Base-by-base conservation (phyloP, 768 basidiomycete genomes). In the Lactarius tabidus region DNA sequence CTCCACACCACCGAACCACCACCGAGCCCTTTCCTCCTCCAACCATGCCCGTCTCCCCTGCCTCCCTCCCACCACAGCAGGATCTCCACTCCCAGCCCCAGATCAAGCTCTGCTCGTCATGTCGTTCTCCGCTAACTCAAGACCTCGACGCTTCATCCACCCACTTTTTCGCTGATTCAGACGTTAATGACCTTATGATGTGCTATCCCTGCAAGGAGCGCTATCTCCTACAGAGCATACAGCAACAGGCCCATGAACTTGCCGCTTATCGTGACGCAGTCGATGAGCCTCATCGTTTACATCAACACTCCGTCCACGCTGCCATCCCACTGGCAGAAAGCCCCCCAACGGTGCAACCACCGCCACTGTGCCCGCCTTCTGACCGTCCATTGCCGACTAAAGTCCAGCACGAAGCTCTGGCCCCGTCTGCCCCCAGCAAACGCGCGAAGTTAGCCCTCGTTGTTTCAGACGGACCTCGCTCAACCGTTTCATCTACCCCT, bases 371-470 rank as follows among this genome's bases (percentile, higher is more conserved):
- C 10, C 38, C 26, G 8, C 43, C 53, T 20, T 53, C 63, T 7
- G 66, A 65, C 41, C 57, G 62, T 23, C 63, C 63, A 15, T 59
- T 43, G 31, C 56, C 62, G 8, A 15, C 41, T 23, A 65, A 58
- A 54, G 23, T 60, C 7, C 23, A 52, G 7, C 35, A 65, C 28
- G 54, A 67, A 43, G 29, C 64, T 31, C 48, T 60, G 15, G 23
- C 39, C 62, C 77, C 79, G 77, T 76, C 48, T 72, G 82, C 29
- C 72, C 71, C 65, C 38, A 77, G 72, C 57, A 78, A 78, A 63
- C 73, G 83, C 17, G 62, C 68, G 0, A 70, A 71, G 48, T 65
- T 79, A 36, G 63, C 71, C 39, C 74, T 83, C 31, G 77, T 81
- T 62, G 74, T 79, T 1, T 76, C 75, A 20, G 75, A 58, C 62